These are phyloP conservation scores for Diutina pseudorugosa DNA, from an alignment of 1,139 yeast genomes.

Conservation along the genomic window DNA sequence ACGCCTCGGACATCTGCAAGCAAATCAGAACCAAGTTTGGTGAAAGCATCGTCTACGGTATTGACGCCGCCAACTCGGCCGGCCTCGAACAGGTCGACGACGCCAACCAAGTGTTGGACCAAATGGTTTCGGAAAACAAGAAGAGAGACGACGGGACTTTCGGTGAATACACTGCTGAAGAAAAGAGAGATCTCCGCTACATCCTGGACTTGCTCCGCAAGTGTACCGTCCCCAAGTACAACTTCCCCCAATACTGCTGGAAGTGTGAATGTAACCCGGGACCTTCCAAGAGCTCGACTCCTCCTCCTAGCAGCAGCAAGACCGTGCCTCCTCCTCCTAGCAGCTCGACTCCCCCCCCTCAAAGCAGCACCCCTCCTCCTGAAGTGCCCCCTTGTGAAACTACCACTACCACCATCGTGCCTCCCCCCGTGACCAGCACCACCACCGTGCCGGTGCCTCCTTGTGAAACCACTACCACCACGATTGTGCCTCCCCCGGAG, in stretches of 20 bases:
- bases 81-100: neutral
- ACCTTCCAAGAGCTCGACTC: neutral
- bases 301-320: neutral
- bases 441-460: neutral
- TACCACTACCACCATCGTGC: neutral
- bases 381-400: neutral
- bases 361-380: neutral
- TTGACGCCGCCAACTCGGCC: neutral
- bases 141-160: conserved; percentile 1
- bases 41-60: neutral
- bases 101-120: neutral
- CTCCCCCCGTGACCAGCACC: neutral
- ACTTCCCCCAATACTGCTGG: conserved; percentile 4
- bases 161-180: conserved; percentile 1
- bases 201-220: neutral
- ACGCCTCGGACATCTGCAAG: neutral
- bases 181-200: conserved; percentile 1
- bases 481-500: neutral
- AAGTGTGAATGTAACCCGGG: neutral
- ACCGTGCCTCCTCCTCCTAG: neutral
- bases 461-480: neutral
- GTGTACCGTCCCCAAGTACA: neutral
- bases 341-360: neutral
- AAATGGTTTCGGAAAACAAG: neutral
- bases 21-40: neutral